Base-by-base conservation (phyloP, 2,329 filamentous ascomycete genomes). In the Trichoderma oligosporum region DNA sequence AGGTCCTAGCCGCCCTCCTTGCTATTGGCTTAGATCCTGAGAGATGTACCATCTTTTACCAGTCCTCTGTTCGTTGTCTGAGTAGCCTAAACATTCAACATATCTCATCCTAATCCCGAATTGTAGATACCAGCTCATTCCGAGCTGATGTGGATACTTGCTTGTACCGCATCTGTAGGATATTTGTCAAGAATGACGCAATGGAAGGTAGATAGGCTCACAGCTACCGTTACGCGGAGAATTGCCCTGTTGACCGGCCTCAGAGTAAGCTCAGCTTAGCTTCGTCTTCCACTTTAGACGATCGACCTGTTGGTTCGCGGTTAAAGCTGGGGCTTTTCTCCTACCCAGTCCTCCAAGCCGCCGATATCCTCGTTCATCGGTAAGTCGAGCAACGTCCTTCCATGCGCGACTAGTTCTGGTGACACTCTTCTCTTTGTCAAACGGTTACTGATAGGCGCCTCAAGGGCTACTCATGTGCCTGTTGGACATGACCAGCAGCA, bases 111-210 rank as follows among this genome's bases (percentile, higher is more conserved):
- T 42, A 33, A 57, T 31, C 8, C 25, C 25, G 49, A n/a, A 14
- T 7, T 39, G 29, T 42, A 89, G 84, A 85, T 92, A 2, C 78
- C 85, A 16, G 85, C 86, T 45, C 94, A 97, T 74, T 77, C 88
- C 4, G 92, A 97, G 72, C 80, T 99, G 61, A 96, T 96, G 89
- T 99, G 94, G 94, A 91, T 97, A 67, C 75, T 99, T 61, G 93
- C 90, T 68, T 97, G 92, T 63, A 88, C 89, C 52, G 89, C 94
- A 22, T 93, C 89, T 4, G 91, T 94, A 72, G 94, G 94, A 36
- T 96, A 96, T 73, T 77, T 99, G n/a, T 88, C 88, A 8, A 82
- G 94, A n/a, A 99, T 99, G 94, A 97, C 94, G 25, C 94, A 97
- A 73, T 99, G 94, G 92, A 99, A 99, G 85, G 91, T 90, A 55